A percentile compares a stretch with the other conserved stretches of the same genome.
phyloP scores from a whole-genome alignment of 1,284 basidiomycete species.

The Sporisorium iseilematis-ciliati region DNA sequence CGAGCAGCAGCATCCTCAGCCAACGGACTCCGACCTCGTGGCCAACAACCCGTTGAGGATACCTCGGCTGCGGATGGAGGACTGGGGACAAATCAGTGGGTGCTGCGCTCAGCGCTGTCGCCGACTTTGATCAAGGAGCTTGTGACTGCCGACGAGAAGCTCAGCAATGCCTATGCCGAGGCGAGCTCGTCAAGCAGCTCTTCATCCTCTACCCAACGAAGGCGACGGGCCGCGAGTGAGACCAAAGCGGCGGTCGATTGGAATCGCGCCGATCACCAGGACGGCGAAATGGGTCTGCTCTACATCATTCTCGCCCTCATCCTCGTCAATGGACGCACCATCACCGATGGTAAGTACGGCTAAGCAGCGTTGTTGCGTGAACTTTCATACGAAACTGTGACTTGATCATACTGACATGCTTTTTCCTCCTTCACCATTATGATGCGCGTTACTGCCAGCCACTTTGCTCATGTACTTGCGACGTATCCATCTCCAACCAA shows the following conservation, averaged over 20 bases:
- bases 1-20: slow-evolving; percentile 29
- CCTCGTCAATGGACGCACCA: slow-evolving; percentile 65
- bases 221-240: slow-evolving; percentile 2
- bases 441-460: slow-evolving; percentile 13
- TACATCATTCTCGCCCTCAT: slow-evolving; percentile 67
- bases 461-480: slow-evolving; percentile 37
- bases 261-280: slow-evolving; percentile 48
- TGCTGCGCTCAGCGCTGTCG: slow-evolving; percentile 30
- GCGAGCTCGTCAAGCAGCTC: not conserved
- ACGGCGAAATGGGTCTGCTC: slow-evolving; percentile 63
- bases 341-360: slow-evolving; percentile 64
- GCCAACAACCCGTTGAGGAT: slow-evolving; percentile 6
- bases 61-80: slow-evolving; percentile 20
- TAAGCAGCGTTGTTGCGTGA: not conserved
- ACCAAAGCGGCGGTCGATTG: slow-evolving; percentile 39
- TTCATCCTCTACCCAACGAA: slow-evolving; percentile 15
- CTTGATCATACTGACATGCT: slow-evolving; percentile 4
- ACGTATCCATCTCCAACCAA: slow-evolving; percentile 29
- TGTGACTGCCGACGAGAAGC: slow-evolving; percentile 13
- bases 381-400: not conserved
- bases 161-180: slow-evolving; percentile 22
- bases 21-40: slow-evolving; percentile 32
- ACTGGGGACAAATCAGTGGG: slow-evolving; percentile 27
- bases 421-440: not conserved
- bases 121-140: slow-evolving; percentile 15